Evolutionary conservation across 1,284 basidiomycete genomes (phyloP).

Genomic region (Ustilago shanxiensis): DNA sequence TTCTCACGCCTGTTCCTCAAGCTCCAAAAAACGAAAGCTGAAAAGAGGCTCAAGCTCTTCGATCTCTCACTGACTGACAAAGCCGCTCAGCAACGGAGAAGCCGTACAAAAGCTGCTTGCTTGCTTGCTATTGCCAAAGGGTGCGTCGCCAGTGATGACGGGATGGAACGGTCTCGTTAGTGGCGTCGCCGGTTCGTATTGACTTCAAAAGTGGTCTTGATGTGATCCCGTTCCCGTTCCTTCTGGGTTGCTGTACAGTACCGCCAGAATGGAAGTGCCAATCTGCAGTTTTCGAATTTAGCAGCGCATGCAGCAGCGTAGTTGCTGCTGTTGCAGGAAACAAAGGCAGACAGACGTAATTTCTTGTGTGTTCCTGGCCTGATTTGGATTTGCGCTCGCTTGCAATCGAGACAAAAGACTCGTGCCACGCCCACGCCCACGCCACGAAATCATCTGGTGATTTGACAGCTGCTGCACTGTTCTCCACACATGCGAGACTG

Average conservation of each 20-base stretch:
- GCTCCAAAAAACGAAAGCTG: too few species aligned
- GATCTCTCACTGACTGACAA: too few species aligned
- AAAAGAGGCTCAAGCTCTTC: too few species aligned
- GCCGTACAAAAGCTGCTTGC: background rate
- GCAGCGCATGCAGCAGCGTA: too few species aligned
- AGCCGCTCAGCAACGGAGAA: background rate
- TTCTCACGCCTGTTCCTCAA: too few species aligned
- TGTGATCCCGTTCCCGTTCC: too few species aligned
- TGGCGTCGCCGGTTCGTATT: too few species aligned
- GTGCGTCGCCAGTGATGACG: background rate
- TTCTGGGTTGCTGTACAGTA: background rate
- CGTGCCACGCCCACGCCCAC: background rate
- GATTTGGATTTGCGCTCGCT: constrained; percentile 2
- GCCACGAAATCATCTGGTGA: background rate
- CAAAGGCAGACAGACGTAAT: too few species aligned
- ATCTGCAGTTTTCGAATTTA: background rate
- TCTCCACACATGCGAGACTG: constrained; percentile 1
- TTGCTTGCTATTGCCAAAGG: background rate
- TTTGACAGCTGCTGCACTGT: constrained; percentile 2
- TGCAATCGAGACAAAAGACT: background rate
- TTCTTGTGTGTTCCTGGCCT: constrained; percentile 3
- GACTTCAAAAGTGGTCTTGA: too few species aligned
- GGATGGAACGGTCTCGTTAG: too few species aligned
- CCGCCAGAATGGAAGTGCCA: background rate
- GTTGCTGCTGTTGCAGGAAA: too few species aligned